These are phyloP conservation scores for Pestalotiopsis sp. DNA, from an alignment of 2,329 filamentous ascomycete genomes.

Conservation along the genomic window DNA sequence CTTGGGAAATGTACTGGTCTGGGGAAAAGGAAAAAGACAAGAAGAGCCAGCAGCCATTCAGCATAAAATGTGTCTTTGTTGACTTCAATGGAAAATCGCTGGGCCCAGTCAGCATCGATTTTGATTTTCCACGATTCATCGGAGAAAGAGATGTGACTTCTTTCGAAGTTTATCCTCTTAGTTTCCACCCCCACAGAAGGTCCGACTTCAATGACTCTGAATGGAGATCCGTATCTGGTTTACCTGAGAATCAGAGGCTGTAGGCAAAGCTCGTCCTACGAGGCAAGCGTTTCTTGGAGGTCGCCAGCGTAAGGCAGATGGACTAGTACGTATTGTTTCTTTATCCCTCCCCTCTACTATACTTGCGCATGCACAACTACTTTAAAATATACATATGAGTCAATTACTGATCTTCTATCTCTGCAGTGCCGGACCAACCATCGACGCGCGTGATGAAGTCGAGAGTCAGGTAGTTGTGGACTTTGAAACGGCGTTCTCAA, in stretches of 20 bases:
- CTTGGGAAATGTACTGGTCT: background rate
- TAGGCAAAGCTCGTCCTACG: background rate
- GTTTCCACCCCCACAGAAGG: background rate
- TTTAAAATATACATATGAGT: too few relatives aligned
- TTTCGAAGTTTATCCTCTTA: background rate
- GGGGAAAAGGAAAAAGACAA: background rate
- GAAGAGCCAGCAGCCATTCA: conserved; percentile 2
- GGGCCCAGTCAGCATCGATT: conserved; percentile 20
- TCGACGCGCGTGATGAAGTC: background rate
- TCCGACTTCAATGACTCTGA: background rate
- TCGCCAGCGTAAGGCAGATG: background rate
- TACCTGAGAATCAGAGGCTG: background rate
- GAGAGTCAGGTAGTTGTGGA: background rate
- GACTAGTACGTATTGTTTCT: background rate
- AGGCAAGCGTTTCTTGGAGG: background rate
- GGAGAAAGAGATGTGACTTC: conserved; percentile 2
- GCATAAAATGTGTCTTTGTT: conserved; percentile 22
- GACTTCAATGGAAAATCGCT: conserved; percentile 27
- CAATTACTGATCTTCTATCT: too few relatives aligned
- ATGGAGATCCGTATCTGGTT: background rate
- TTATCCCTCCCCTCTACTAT: too few relatives aligned
- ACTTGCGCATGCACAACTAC: too few relatives aligned
- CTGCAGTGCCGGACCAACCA: background rate
- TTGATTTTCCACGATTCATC: conserved; percentile 22
- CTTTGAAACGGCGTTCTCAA: background rate